Evolutionary conservation across 495 filamentous ascomycete genomes (phyloP), one percentile per base, ranked within the genome.

Genomic region (Monascus purpureus): DNA sequence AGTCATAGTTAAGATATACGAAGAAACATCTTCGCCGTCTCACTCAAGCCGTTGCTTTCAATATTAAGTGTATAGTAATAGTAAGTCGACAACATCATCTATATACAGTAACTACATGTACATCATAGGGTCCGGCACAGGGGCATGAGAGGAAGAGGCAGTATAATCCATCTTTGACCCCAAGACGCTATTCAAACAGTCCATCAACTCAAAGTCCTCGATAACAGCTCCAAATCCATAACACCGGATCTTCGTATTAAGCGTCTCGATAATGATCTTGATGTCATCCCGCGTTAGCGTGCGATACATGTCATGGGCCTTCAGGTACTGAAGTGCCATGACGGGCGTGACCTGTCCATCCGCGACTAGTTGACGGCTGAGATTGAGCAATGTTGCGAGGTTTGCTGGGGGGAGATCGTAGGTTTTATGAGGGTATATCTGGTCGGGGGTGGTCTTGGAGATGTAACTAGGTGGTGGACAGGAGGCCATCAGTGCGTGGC

Each of bases 321-420:
- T 65, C 17, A 97, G 67, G 53, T 76, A 77, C 37, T 83, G 77
- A 69, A 88, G 87, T 1, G 87, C 87, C 84, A 90, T 90, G 33
- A 95, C 79, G 0, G 90, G 90, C n/a, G 88, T 94, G 50, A 97
- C 80, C 55, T 97, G 90, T 15, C 83, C 82, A 38, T 93, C 85
- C 0, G 92, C 72, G 36, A 88, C 76, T 5, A 96, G 67, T 42
- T 80, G 70, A 43, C 75, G 71, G 58, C 85, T 92, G 32, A 93
- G 66, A 50, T 93, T 79, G 31, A 94, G 70, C 25, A 96, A 64
- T 28, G 80, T 86, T 19, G 72, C 50, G 25, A 96, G 67, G 43
- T 92, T 82, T 23, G 65, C 67, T 44, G 75, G 79, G 25, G 68
- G 73, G 14, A 93, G 59, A 27, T 68, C 52, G 28, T 53, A 53